phyloP scores from a whole-genome alignment of 805 yeast genomes.

The Starmerella powellii region DNA sequence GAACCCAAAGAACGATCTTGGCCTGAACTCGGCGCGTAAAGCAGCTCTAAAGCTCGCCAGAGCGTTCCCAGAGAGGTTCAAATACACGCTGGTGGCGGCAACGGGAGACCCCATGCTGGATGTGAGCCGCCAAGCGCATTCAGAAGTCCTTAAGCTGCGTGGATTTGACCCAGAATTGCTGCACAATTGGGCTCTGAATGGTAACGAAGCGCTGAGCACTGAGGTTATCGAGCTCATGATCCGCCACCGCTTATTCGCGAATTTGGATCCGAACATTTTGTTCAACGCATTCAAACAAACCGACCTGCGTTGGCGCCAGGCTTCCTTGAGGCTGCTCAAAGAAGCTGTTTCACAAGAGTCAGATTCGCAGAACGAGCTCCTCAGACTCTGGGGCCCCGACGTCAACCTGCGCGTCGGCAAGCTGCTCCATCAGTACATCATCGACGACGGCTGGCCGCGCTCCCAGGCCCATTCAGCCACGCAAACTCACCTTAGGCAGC shows the following conservation, averaged over 20 bases:
- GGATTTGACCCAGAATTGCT: constrained; percentile 35
- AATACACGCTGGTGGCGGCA: constrained; percentile 45
- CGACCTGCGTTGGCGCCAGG: constrained; percentile 41
- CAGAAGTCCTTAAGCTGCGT: constrained; percentile 38
- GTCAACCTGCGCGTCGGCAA: constrained; percentile 5
- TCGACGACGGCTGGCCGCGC: constrained; percentile 28
- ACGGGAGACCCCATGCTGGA: constrained; percentile 47
- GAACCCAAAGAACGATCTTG: constrained; percentile 36
- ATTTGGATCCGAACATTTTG: constrained; percentile 40
- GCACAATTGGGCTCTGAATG: constrained; percentile 42
- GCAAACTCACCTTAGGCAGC: constrained; percentile 18
- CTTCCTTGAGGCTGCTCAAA: constrained; percentile 37
- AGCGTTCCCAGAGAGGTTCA: constrained; percentile 24
- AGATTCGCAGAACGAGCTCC: background rate
- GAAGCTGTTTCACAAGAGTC: background rate
- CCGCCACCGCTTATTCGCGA: constrained; percentile 40
- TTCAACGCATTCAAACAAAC: constrained; percentile 16
- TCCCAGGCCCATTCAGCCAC: constrained; percentile 6
- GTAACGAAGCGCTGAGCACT: constrained; percentile 36
- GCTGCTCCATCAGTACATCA: constrained; percentile 21
- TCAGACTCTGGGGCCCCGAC: background rate
- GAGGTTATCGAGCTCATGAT: constrained; percentile 9
- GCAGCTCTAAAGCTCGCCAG: constrained; percentile 34
- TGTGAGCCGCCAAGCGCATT: constrained; percentile 41
- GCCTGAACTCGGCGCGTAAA: constrained; percentile 34